Base-by-base conservation (phyloP, 2,329 filamentous ascomycete species). In the Hirsutella rhossiliensis region DNA sequence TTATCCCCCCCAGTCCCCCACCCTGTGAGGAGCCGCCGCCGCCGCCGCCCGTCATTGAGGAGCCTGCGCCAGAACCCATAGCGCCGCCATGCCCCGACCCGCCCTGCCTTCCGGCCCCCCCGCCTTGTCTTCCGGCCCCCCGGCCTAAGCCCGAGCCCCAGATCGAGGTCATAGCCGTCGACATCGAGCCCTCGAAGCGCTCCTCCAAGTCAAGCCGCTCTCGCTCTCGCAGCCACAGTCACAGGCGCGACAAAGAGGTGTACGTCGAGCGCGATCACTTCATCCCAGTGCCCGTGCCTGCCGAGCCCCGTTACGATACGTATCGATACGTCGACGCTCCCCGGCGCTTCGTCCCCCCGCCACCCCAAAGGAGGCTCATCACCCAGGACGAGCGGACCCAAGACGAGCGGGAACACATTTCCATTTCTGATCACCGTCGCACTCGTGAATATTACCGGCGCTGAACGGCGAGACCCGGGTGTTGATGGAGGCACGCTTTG, bases 261-360 rank as follows among this genome's bases (percentile, higher is more conserved):
- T 64, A 71, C 53, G 66, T 76, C 47, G 72, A 76, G 59, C 65
- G 72, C 23, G 73, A 77, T 54, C 62, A 64, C 42, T 51, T 70
- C 40, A 61, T 74, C 15, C 70, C 67, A 31, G 56, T 67, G 8
- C 65, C 63, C 1, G 63, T 66, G 17, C 61, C 59, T 41, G 56
- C 57, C 27, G 63, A 62, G 51, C 62, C 62, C 31, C 52, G 57
- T 47, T 68, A 67, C 48, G 72, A 73, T 32, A 71, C 70, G 28
- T 76, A 63, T 52, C 69, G 73, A 7, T 75, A 76, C 50, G 64
- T 76, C 41, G 71, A 76, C 46, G 70, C 67, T 1, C 66, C 71
- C 23, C 60, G 67, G 42, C 58, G 65, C 19, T 50, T 48, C 38
- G 34, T 52, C 11, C 59, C 61, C 37, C 51, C 54, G 11, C 48